Conservation (phyloP, 148 eudicot genomes). For the Amaranthus cruentus region DNA sequence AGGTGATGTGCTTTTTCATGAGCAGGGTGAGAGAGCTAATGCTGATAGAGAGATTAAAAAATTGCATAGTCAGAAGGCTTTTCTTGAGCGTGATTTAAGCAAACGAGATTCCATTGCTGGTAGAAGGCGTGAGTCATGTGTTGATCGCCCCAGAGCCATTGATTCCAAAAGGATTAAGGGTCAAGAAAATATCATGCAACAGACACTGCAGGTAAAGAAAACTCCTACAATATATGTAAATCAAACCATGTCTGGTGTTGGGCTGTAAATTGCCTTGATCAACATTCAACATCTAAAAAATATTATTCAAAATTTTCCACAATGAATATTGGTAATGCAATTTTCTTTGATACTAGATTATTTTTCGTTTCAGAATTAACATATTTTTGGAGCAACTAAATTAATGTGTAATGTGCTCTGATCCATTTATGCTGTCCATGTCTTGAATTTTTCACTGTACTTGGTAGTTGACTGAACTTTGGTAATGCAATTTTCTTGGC, state of each 20-base stretch:
- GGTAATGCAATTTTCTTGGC: not conserved
- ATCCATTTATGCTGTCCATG: not conserved
- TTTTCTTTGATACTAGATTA: too few species aligned
- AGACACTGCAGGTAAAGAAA: constrained; percentile 48
- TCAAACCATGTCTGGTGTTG: not conserved
- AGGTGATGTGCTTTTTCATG: constrained; percentile 12
- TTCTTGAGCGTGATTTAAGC: constrained; percentile 79
- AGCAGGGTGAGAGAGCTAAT: constrained; percentile 88
- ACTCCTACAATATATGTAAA: not conserved
- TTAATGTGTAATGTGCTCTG: too few species aligned
- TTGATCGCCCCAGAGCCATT: constrained; percentile 56
- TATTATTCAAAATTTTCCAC: not conserved
- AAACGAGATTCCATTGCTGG: constrained; percentile 73
- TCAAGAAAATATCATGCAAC: constrained; percentile 39
- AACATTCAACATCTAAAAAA: constrained; percentile 2
- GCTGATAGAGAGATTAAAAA: constrained; percentile 78
- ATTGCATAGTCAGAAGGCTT: constrained; percentile 66
- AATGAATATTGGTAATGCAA: not conserved
- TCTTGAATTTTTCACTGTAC: not conserved
- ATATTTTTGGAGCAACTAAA: too few species aligned
- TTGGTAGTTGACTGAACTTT: not conserved
- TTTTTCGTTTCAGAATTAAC: too few species aligned
- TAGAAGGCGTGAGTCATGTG: constrained; percentile 65
- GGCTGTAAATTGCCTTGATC: not conserved
- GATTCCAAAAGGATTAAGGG: constrained; percentile 59